Conservation (phyloP, 345 rosid genomes). For the Rhodamnia argentea region DNA sequence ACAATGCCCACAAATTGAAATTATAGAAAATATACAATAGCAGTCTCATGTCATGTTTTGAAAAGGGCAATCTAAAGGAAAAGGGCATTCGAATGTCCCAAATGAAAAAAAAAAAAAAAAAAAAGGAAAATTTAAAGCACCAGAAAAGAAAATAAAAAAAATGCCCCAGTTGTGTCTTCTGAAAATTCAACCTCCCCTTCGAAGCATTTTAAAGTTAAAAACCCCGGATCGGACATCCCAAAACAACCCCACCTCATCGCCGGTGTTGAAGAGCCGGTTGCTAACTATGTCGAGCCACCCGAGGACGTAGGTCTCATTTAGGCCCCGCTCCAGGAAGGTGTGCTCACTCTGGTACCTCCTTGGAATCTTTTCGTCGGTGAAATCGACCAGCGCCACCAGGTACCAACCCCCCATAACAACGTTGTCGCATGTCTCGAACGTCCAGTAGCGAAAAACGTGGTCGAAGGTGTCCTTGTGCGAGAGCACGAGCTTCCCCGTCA, state of each 20-base stretch:
- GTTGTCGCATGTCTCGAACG: slow-evolving; percentile 4
- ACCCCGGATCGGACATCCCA: slow-evolving; percentile 14
- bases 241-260: slow-evolving; percentile 24
- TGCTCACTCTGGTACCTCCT: slow-evolving; percentile 15
- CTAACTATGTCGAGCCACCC: slow-evolving; percentile 17
- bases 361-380: slow-evolving; percentile 15
- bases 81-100: background rate
- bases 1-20: background rate
- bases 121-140: background rate
- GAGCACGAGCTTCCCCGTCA: slow-evolving; percentile 9
- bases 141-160: background rate
- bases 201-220: slow-evolving; percentile 17
- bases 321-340: slow-evolving; percentile 14
- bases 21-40: background rate
- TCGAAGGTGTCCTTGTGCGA: slow-evolving; percentile 10
- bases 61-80: background rate
- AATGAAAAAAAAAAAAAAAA: background rate
- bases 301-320: slow-evolving; percentile 1
- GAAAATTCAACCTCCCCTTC: background rate
- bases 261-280: slow-evolving; percentile 1
- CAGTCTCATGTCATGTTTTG: background rate
- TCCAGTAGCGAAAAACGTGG: slow-evolving; percentile 20
- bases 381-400: slow-evolving; percentile 11
- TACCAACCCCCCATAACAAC: slow-evolving; percentile 7
- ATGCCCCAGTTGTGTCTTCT: background rate